Conservation (phyloP, 352 stramenopile species). For the Pythium folliculosum region DNA sequence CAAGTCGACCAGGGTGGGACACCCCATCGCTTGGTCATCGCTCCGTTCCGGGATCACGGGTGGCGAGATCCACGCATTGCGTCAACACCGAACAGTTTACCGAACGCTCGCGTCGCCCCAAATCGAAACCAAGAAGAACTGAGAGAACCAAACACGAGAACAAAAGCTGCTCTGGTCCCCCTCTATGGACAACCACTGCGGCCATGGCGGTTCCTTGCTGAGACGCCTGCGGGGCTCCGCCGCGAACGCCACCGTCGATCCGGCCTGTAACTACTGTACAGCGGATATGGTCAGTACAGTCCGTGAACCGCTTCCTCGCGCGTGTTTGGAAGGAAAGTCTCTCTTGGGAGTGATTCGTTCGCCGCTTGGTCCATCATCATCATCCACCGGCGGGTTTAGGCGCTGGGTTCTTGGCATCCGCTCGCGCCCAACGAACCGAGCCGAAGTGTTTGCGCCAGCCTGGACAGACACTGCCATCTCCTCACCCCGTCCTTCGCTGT, state of each 20-base stretch:
- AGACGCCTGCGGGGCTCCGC: neutral
- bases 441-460: neutral
- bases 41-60: constrained; percentile 3
- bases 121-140: neutral
- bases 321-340: too few relatives aligned
- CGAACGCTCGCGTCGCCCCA: neutral
- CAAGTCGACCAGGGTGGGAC: neutral
- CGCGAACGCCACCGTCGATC: constrained; percentile 5
- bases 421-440: neutral
- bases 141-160: constrained; percentile 4
- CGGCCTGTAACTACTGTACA: neutral
- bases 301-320: neutral
- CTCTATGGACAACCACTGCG: neutral
- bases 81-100: constrained; percentile 23
- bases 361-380: neutral
- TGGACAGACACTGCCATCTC: neutral
- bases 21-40: neutral
- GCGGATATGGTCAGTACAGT: neutral
- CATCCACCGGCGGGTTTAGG: neutral
- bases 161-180: neutral
- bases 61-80: constrained; percentile 11
- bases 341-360: neutral
- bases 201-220: neutral
- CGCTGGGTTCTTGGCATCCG: neutral
- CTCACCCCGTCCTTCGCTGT: neutral